A percentile compares a stretch with the other conserved stretches of the same genome.
Evolutionary conservation across 192 early-diverging fungal genomes (phyloP).

Genomic region (Rhizophlyctis rosea): DNA sequence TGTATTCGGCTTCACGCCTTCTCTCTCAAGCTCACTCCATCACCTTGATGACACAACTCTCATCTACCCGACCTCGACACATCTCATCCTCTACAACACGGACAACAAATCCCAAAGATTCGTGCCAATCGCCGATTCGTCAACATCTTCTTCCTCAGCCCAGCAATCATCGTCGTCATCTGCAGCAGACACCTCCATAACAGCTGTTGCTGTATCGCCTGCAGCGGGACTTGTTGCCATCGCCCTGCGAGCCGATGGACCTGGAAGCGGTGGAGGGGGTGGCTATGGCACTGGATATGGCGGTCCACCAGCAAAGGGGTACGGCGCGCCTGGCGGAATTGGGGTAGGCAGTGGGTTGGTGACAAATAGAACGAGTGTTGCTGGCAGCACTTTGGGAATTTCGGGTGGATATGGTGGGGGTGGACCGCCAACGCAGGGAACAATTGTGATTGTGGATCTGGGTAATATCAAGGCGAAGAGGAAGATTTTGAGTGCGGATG

Average conservation of each 20-base stretch:
- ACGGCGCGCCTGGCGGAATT: conserved; percentile 6
- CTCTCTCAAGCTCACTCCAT: conserved; percentile 36
- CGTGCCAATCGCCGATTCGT: conserved; percentile 39
- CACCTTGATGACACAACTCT: conserved; percentile 51
- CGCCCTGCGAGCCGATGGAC: conserved; percentile 24
- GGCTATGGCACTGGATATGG: not conserved
- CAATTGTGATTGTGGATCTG: not conserved
- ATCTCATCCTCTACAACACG: conserved; percentile 50
- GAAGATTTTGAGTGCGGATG: not conserved
- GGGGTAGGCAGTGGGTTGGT: not conserved
- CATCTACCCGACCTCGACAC: conserved; percentile 49
- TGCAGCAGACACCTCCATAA: too few relatives aligned
- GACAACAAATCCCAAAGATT: conserved; percentile 55
- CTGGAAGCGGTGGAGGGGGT: conserved; percentile 22
- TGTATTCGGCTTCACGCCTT: conserved; percentile 49
- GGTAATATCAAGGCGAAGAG: not conserved
- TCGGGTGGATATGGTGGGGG: too few relatives aligned
- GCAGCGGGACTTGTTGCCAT: conserved; percentile 44
- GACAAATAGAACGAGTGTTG: not conserved
- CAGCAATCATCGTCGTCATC: too few relatives aligned
- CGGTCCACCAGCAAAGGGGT: not conserved
- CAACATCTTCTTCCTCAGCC: too few relatives aligned
- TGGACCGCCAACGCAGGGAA: not conserved
- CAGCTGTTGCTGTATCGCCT: too few relatives aligned
- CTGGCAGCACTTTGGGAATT: not conserved